phyloP scores from a whole-genome alignment of 2,329 filamentous ascomycete genomes.

The Penicillium sp. region DNA sequence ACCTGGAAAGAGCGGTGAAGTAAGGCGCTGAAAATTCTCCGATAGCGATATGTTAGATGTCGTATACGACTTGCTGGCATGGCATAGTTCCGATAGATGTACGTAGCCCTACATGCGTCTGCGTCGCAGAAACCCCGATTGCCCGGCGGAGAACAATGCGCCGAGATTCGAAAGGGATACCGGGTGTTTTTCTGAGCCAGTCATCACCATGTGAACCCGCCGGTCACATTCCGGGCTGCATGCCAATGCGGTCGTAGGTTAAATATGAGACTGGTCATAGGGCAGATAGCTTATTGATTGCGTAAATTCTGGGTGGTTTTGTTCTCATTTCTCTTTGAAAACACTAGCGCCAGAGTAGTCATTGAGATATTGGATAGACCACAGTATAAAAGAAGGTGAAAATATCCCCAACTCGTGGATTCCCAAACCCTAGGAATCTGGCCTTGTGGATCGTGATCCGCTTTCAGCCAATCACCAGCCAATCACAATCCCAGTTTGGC shows the following conservation, averaged over 20 bases:
- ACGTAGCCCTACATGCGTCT: conserved; percentile 1
- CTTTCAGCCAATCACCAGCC: conserved; percentile 1
- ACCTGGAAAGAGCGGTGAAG: conserved; percentile 2
- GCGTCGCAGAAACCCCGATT: neutral
- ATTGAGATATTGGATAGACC: conserved; percentile 1
- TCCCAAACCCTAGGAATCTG: conserved; percentile 8
- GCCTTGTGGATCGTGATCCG: conserved; percentile 4
- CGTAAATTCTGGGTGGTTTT: neutral
- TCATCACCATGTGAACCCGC: conserved; percentile 23
- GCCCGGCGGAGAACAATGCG: conserved; percentile 2
- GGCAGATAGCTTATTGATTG: neutral
- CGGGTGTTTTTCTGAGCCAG: conserved; percentile 15
- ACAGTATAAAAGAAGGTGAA: neutral
- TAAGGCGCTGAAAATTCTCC: neutral
- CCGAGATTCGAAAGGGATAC: conserved; percentile 9
- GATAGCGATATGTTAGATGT: neutral
- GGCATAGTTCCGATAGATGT: conserved; percentile 1
- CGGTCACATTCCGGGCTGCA: conserved; percentile 21
- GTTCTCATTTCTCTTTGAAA: neutral
- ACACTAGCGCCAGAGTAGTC: neutral
- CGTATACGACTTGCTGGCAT: neutral
- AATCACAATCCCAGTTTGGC: neutral
- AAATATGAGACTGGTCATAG: neutral
- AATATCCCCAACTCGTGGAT: neutral
- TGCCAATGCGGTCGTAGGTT: conserved; percentile 17